Evolutionary conservation across 805 yeast species (phyloP), one percentile per base, ranked within the genome.

Genomic region (Torulaspora delbrueckii): DNA sequence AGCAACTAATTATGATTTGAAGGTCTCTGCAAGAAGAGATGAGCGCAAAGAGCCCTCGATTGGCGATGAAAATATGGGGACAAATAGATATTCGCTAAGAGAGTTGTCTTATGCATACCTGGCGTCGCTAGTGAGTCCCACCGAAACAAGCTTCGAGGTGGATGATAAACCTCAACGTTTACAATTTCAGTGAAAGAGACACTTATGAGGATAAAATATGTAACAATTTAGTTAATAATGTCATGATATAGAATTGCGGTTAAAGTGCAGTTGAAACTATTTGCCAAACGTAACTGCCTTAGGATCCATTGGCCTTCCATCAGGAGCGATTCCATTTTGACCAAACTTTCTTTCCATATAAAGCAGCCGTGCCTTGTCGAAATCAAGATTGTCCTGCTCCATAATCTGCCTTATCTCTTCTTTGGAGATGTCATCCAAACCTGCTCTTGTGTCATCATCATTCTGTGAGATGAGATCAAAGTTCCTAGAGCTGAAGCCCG

Each of bases 251-350:
- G 16, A 12, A 23, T 16, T 16, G 10, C 4, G 19, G 34, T 19
- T 19, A 19, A 4, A 19, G 6, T 14, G 19, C 10, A 31, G 8
- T 18, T 8, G n/a, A 28, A 8, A 12, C 14, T 12, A 16, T 19
- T 40, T 28, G 36, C 32, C 49, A 44, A 77, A 76, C 0, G 79
- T 75, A 2, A 82, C 78, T 1, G 83, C 75, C 52, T 75, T 77
- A 1, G 89, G 86, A 51, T 84, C 90, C 32, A 71, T 52, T 0
- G 90, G 90, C 40, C 76, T 63, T 0, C 91, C 91, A 60, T 82
- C 82, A 0, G 78, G 73, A 2, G 76, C 83, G 34, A 85, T 79
- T 8, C 71, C 74, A 57, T 82, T 74, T 12, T 67, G 60, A 1
- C 69, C 67, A 59, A 86, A 71, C 51, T 66, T 66, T 12, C 60